Base-by-base conservation (phyloP, 768 basidiomycete genomes). In the Steccherinum ochraceum region DNA sequence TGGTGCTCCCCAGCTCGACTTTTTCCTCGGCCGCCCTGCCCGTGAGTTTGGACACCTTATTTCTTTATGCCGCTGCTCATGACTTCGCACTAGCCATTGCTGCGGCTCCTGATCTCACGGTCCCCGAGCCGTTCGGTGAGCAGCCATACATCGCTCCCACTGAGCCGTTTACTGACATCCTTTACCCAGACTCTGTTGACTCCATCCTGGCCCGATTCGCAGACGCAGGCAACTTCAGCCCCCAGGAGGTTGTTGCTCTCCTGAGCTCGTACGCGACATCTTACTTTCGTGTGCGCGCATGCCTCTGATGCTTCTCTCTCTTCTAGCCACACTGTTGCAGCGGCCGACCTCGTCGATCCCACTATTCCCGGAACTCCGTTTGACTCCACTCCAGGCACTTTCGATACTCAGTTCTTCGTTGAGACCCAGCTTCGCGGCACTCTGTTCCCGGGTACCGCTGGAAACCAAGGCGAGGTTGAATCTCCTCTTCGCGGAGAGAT, bases 401-500 rank as follows among this genome's bases (percentile, higher is more conserved):
- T 61, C 49, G 59, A 61, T 47, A 45, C 57, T 2, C 59, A 61
- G 46, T 48, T 61, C 44, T 61, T 61, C 57, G 45, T 61, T 46
- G 59, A 61, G 53, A 50, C 49, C 23, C 57, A 56, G 40, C 57
- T 61, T n/a, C 50, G 50, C 30, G 62, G 62, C 23, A 56, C 56
- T n/a, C 21, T 24, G 10, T 61, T 60, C 55, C 62, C 62, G n/a
- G 62, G 52, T 12, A 53, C 53, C 18, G 58, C 48, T 4, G 51
- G 49, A 41, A 60, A 61, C 43, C 55, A 55, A 39, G 64, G 64
- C 25, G 60, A 61, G 49, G 61, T 58, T 13, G 44, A 53, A 48
- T 61, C 62, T 35, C 63, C 63, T 19, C 56, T 63, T n/a, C 27
- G 44, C n/a, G 63, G 63, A 41, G 63, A 65, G 52, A 49, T 65